Percentiles rank a stretch among this genome's conserved stretches.
Evolutionary conservation across 768 basidiomycete genomes (phyloP).

Genomic region (Glaciozyma martinii): DNA sequence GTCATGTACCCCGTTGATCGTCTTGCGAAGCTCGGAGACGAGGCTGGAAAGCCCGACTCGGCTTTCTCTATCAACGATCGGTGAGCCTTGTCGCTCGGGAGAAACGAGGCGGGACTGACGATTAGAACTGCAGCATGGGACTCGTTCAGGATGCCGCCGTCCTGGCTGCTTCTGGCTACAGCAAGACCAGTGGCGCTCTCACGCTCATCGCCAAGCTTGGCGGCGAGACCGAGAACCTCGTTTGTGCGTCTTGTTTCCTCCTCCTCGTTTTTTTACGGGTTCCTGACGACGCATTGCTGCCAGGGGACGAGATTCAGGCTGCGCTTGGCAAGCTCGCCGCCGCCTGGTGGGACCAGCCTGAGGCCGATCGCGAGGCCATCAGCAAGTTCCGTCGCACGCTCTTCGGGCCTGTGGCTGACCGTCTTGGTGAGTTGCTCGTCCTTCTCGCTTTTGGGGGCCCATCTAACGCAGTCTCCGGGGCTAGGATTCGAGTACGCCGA

Average conservation of each 20-base stretch:
- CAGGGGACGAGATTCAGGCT: constrained; percentile 52
- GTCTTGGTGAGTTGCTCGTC: constrained; percentile 48
- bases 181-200: constrained; percentile 65
- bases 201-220: constrained; percentile 60
- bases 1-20: constrained; percentile 76
- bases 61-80: constrained; percentile 74
- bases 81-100: not conserved
- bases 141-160: constrained; percentile 74
- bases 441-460: too few relatives aligned
- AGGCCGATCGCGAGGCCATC: constrained; percentile 47
- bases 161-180: constrained; percentile 69
- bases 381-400: constrained; percentile 38
- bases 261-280: too few relatives aligned
- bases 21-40: constrained; percentile 64
- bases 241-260: constrained; percentile 44
- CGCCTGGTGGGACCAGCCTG: constrained; percentile 74
- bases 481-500: constrained; percentile 53
- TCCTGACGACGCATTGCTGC: too few relatives aligned
- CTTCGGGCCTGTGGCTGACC: constrained; percentile 63
- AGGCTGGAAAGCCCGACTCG: constrained; percentile 59
- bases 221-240: constrained; percentile 50
- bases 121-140: constrained; percentile 49
- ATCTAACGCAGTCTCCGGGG: too few relatives aligned
- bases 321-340: constrained; percentile 51
- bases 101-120: not conserved